These are phyloP conservation scores for Phylloporus scabripes DNA, from an alignment of 768 basidiomycete genomes.

Conservation along the genomic window DNA sequence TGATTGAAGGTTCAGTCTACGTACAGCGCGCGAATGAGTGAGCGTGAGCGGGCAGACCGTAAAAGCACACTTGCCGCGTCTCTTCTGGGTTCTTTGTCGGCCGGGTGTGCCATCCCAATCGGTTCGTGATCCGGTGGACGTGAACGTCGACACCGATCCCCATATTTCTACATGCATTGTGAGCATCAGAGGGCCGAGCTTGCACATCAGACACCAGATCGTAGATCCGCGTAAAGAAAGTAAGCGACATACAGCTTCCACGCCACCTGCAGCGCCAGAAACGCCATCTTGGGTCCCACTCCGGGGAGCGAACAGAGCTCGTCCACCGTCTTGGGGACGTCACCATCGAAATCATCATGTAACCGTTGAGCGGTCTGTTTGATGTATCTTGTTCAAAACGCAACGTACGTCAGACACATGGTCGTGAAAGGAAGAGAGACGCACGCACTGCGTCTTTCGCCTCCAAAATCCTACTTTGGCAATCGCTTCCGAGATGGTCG, in stretches of 20 bases:
- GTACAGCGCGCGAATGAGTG: neutral
- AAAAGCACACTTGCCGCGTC: conserved; percentile 52
- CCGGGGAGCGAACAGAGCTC: conserved; percentile 84
- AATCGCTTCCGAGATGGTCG: conserved; percentile 68
- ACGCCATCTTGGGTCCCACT: conserved; percentile 97
- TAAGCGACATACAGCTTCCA: conserved; percentile 63
- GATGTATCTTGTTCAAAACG: conserved; percentile 50
- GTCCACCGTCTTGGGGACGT: conserved; percentile 86
- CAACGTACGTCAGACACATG: neutral
- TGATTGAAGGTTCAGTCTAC: conserved; percentile 37
- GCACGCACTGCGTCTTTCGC: conserved; percentile 69
- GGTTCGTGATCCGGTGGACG: conserved; percentile 91
- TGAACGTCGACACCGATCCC: conserved; percentile 97
- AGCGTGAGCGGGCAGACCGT: neutral
- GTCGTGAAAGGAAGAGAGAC: neutral
- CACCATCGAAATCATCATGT: conserved; percentile 67
- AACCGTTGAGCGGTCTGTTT: conserved; percentile 67
- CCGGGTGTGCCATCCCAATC: conserved; percentile 86
- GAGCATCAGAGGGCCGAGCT: neutral
- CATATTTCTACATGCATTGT: conserved; percentile 47
- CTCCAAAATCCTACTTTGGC: conserved; percentile 92
- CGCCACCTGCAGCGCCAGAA: conserved; percentile 73
- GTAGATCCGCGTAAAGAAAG: neutral
- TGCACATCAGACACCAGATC: neutral
- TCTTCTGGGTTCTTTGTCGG: conserved; percentile 84